Conservation (phyloP, 768 basidiomycete species). For the Mycena epipterygia region DNA sequence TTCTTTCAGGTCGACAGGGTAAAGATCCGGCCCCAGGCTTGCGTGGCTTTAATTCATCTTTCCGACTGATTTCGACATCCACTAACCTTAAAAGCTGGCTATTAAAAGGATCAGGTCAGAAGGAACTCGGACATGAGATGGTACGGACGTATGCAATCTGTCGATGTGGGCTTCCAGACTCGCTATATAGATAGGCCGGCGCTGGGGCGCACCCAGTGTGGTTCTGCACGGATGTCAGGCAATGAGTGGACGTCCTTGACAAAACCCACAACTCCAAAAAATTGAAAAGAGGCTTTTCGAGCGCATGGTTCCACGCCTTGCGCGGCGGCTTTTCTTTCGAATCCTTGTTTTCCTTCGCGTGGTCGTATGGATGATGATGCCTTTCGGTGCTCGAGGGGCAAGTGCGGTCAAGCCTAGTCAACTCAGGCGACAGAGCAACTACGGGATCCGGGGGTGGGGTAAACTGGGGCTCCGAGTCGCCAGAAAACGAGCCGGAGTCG, state of each 20-base stretch:
- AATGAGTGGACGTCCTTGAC: not conserved
- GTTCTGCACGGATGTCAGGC: constrained; percentile 49
- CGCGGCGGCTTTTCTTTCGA: constrained; percentile 64
- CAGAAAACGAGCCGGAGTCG: not conserved
- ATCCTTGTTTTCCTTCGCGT: constrained; percentile 62
- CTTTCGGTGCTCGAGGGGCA: not conserved
- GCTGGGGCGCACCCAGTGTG: constrained; percentile 74
- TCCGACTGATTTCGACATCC: too few relatives aligned
- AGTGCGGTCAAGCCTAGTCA: not conserved
- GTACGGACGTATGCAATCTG: constrained; percentile 64
- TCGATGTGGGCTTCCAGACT: constrained; percentile 84
- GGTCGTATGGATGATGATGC: constrained; percentile 29
- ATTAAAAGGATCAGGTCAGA: not conserved
- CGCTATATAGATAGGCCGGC: constrained; percentile 79
- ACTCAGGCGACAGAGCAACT: not conserved
- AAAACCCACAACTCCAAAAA: constrained; percentile 70
- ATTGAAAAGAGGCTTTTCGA: constrained; percentile 79
- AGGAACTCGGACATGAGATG: not conserved
- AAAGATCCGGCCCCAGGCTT: constrained; percentile 58
- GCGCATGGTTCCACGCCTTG: constrained; percentile 83
- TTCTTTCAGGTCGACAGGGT: constrained; percentile 67
- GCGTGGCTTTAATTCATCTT: not conserved
- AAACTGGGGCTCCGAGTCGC: not conserved
- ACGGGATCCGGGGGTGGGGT: not conserved
- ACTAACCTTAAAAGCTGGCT: constrained; percentile 21